Base-by-base conservation (phyloP, 495 filamentous ascomycete genomes). In the Aspergillus affinis region DNA sequence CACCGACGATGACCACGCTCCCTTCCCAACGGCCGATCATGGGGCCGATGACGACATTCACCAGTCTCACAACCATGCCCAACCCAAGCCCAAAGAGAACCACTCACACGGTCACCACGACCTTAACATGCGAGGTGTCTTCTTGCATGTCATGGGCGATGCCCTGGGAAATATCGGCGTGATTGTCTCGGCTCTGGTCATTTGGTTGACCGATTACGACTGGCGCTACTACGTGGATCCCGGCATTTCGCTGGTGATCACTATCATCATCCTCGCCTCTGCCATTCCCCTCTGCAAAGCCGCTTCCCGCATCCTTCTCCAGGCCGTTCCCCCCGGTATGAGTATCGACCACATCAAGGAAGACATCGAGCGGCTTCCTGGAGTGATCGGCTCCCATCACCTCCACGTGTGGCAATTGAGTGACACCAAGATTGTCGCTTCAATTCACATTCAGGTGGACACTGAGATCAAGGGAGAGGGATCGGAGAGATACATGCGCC, bases 341-440 rank as follows among this genome's bases (percentile, higher is more conserved):
- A 86, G 86, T 58, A 82, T 97, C 56, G 88, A 93, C 60, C 88
- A 97, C 55, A 93, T 98, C 77, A 90, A 93, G 65, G 86, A 90
- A 55, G 94, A 98, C 71, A 96, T 98, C 57, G 82, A 90, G 63
- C 74, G 82, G 21, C 85, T 98, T 15, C 89, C 86, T 0, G 93
- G 93, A 48, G 86, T 98, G 36, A 76, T 91, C 61, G 89, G 88
- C 68, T 94, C 92, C 59, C 94, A 98, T 75, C 92, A 98, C 67
- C 80, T 98, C 12, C 94, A 98, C 71, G 92, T 98, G 60, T 98
- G 94, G 94, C 93, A 97, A 71, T 83, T 98, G 27, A 94, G 87
- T 47, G 93, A 97, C 67, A 91, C 92, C 13, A 96, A 97, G 75
- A 80, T 95, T 32, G 87, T 98, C 19, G 92, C 95, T 4, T 91